These are phyloP conservation scores for Aspergillus phoenicis DNA, from an alignment of 2,329 filamentous ascomycete species.

Conservation along the genomic window DNA sequence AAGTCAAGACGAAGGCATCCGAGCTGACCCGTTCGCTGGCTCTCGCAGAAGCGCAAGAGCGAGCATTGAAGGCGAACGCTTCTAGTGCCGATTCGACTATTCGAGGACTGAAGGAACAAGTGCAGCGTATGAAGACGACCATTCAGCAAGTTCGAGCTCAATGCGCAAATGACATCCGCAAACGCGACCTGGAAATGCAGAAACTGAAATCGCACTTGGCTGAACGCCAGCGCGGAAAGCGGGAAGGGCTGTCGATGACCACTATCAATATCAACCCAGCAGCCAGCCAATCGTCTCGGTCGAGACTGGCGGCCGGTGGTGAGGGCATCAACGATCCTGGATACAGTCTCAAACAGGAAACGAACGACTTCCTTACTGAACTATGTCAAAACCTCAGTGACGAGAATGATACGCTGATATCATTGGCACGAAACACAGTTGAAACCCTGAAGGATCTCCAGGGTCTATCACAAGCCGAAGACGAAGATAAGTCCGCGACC, in stretches of 20 bases:
- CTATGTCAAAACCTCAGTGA: slow-evolving; percentile 81
- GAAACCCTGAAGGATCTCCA: slow-evolving; percentile 66
- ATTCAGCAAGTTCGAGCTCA: slow-evolving; percentile 82
- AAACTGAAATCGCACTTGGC: slow-evolving; percentile 83
- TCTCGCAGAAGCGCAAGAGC: slow-evolving; percentile 69
- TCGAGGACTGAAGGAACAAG: slow-evolving; percentile 80
- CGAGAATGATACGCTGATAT: slow-evolving; percentile 83
- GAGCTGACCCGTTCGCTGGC: slow-evolving; percentile 61
- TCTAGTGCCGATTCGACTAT: slow-evolving; percentile 73
- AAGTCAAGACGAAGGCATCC: slow-evolving; percentile 56
- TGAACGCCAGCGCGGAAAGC: slow-evolving; percentile 64
- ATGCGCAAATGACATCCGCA: slow-evolving; percentile 87
- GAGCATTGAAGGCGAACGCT: slow-evolving; percentile 68
- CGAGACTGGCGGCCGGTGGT: slow-evolving; percentile 32
- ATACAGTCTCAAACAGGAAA: slow-evolving; percentile 79
- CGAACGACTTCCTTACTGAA: slow-evolving; percentile 85
- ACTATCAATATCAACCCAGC: slow-evolving; percentile 51
- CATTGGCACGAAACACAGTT: slow-evolving; percentile 71
- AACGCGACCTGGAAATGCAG: slow-evolving; percentile 86
- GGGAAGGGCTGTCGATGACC: slow-evolving; percentile 55
- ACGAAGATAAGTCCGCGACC: slow-evolving; percentile 36
- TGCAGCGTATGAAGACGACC: slow-evolving; percentile 73
- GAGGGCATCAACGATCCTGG: slow-evolving; percentile 56
- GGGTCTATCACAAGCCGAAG: slow-evolving; percentile 46
- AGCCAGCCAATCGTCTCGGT: slow-evolving; percentile 37